A percentile compares a stretch with the other conserved stretches of the same genome.
These are phyloP conservation scores for Collariella sp. DNA, from an alignment of 495 filamentous ascomycete genomes.

Conservation along the genomic window DNA sequence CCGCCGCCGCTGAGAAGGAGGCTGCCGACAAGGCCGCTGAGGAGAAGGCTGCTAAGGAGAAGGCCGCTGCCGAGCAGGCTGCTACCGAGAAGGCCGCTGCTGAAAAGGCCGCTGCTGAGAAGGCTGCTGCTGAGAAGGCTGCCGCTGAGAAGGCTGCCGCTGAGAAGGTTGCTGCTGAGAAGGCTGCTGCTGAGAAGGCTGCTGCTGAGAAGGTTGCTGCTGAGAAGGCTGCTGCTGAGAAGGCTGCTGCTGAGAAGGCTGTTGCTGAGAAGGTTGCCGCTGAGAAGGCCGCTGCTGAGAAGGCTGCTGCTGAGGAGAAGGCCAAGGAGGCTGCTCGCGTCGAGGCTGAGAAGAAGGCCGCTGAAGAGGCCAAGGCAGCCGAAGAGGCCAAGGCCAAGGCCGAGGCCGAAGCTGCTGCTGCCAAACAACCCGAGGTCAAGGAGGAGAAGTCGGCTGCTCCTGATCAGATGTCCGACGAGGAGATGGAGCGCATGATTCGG, in stretches of 20 bases:
- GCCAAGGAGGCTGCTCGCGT: slow-evolving; percentile 24
- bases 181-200: slow-evolving; percentile 54
- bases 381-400: slow-evolving; percentile 35
- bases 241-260: slow-evolving; percentile 35
- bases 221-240: slow-evolving; percentile 39
- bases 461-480: slow-evolving; percentile 17
- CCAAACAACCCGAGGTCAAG: slow-evolving; percentile 25
- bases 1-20: slow-evolving; percentile 41
- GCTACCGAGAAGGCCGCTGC: slow-evolving; percentile 39
- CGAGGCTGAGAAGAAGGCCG: slow-evolving; percentile 1
- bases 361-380: slow-evolving; percentile 36
- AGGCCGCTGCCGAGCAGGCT: slow-evolving; percentile 36
- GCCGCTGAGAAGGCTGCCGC: slow-evolving; percentile 48
- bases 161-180: slow-evolving; percentile 54
- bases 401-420: slow-evolving; percentile 30
- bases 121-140: slow-evolving; percentile 30
- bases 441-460: neutral
- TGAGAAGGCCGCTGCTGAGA: slow-evolving; percentile 43
- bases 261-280: slow-evolving; percentile 36
- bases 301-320: slow-evolving; percentile 29
- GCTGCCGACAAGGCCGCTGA: slow-evolving; percentile 40
- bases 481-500: slow-evolving; percentile 39
- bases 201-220: slow-evolving; percentile 43
- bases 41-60: slow-evolving; percentile 42
- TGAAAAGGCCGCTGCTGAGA: slow-evolving; percentile 32